Evolutionary conservation across 164 flowering plant species (phyloP).

Genomic region (Magnolia changhungtana): DNA sequence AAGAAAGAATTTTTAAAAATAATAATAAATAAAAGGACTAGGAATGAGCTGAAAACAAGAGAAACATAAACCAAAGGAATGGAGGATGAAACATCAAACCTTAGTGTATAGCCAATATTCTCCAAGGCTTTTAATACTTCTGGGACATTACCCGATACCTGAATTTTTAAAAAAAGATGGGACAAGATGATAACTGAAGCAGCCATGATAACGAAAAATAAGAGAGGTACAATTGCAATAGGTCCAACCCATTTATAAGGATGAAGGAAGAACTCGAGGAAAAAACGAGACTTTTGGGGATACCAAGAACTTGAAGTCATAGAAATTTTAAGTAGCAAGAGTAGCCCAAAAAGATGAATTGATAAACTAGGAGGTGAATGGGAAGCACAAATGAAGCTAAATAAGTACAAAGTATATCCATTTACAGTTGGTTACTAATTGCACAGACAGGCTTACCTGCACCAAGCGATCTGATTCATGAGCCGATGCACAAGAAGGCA

Average conservation of each 20-base stretch:
- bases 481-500: conserved; percentile 89
- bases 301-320: background rate
- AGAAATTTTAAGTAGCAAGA: background rate
- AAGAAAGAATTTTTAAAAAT: background rate
- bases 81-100: conserved; percentile 33
- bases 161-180: background rate
- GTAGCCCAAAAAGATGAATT: background rate
- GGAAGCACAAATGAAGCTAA: background rate
- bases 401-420: background rate
- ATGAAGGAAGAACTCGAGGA: background rate
- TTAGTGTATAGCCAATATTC: conserved; percentile 64
- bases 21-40: background rate
- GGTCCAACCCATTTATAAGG: background rate
- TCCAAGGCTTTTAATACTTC: conserved; percentile 70
- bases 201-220: background rate
- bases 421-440: background rate
- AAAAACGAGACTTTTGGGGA: background rate
- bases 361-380: background rate
- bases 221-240: background rate
- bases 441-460: conserved; percentile 45
- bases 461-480: conserved; percentile 88
- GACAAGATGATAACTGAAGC: no score
- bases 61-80: background rate
- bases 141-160: conserved; percentile 77
- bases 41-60: background rate